Evolutionary conservation across 2,329 filamentous ascomycete species (phyloP).

Genomic region (Paecilomyces variotii): DNA sequence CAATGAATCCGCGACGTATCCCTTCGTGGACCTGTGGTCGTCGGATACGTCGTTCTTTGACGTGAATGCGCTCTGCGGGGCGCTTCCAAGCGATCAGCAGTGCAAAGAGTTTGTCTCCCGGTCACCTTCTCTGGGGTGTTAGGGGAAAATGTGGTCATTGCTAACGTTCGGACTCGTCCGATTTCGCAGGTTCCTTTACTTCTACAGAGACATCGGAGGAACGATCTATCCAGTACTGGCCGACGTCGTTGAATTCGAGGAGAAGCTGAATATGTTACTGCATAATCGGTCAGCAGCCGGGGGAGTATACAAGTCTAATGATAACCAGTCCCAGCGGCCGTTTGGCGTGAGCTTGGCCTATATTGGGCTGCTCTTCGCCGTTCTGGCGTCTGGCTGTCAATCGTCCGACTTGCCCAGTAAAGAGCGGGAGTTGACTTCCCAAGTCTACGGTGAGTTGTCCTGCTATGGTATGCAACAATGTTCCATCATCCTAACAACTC

Average conservation of each 20-base stretch:
- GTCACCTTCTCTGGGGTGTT: background rate
- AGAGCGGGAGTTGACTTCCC: constrained; percentile 55
- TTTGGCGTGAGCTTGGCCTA: constrained; percentile 52
- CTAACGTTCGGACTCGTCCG: background rate
- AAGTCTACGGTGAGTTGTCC: constrained; percentile 48
- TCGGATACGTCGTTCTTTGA: constrained; percentile 52
- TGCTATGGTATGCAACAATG: background rate
- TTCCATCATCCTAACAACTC: constrained; percentile 16
- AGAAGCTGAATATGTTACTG: constrained; percentile 46
- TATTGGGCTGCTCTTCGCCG: constrained; percentile 53
- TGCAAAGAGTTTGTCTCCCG: constrained; percentile 34
- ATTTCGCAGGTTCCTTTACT: constrained; percentile 44
- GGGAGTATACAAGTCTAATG: constrained; percentile 32
- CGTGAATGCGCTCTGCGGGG: constrained; percentile 50
- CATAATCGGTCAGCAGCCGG: constrained; percentile 42
- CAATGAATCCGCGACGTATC: constrained; percentile 57
- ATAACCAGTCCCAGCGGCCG: constrained; percentile 42
- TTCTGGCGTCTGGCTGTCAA: constrained; percentile 56
- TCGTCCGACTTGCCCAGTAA: constrained; percentile 51
- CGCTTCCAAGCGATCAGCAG: constrained; percentile 51
- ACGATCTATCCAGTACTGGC: constrained; percentile 55
- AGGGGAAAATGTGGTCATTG: constrained; percentile 1
- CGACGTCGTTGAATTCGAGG: constrained; percentile 48
- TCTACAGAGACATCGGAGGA: constrained; percentile 51
- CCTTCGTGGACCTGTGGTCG: constrained; percentile 58